Conservation (phyloP, 257 asterid species). For the Solanum pennellii region DNA sequence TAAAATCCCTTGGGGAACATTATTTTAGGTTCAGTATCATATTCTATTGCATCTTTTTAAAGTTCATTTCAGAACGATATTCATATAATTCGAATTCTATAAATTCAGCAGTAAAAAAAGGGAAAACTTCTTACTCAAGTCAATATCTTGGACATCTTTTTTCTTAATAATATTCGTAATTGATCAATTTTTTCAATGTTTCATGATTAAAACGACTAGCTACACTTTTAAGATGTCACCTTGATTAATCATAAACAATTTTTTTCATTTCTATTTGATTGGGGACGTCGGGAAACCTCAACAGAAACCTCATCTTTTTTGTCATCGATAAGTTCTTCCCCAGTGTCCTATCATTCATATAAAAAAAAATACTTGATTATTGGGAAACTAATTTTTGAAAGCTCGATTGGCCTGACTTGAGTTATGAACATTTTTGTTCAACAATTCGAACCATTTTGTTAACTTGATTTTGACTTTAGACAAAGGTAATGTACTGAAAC, state of each 20-base stretch:
- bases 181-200: no score
- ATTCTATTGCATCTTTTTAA: no score
- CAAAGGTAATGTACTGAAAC: not conserved
- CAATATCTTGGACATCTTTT: no score
- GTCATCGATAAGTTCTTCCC: no score
- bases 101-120: no score
- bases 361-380: no score
- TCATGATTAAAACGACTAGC: not conserved
- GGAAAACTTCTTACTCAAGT: no score
- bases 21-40: not conserved
- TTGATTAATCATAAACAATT: not conserved
- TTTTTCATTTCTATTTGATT: not conserved
- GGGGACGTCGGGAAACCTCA: not conserved
- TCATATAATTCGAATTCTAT: no score
- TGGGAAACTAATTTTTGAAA: no score
- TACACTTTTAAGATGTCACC: not conserved
- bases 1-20: not conserved
- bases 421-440: not conserved
- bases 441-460: not conserved
- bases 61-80: no score
- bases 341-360: not conserved
- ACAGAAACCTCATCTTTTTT: not conserved
- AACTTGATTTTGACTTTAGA: not conserved
- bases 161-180: no score
- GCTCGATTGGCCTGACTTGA: no score